phyloP scores from a whole-genome alignment of 176 grass and related monocot species.

The Oryza australiensis region DNA sequence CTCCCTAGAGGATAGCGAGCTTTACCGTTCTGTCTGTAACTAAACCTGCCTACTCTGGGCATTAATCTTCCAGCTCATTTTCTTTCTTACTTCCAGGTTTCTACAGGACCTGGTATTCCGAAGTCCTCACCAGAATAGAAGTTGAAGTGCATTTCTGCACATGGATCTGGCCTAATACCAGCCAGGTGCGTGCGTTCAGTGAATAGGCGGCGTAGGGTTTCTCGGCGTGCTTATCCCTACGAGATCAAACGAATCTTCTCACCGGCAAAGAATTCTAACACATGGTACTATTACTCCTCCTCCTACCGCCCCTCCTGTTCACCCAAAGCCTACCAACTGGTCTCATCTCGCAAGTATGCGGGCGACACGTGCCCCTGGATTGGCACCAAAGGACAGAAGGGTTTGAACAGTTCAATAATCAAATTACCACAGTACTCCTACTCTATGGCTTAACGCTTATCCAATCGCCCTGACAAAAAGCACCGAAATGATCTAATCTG shows the following conservation, averaged over 20 bases:
- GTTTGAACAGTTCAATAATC: conserved; percentile 8
- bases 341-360: not conserved
- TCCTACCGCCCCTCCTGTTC: not conserved
- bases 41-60: not conserved
- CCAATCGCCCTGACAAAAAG: not conserved
- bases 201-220: not conserved
- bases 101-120: not conserved
- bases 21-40: not conserved
- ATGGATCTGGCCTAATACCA: not conserved
- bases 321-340: not conserved
- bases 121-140: not conserved
- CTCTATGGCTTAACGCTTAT: not conserved
- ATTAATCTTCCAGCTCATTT: not conserved
- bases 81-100: not conserved
- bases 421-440: not conserved
- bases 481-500: not conserved
- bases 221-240: conserved; percentile 8
- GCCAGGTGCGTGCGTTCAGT: not conserved
- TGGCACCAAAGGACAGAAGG: not conserved
- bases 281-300: not conserved
- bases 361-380: conserved; percentile 26
- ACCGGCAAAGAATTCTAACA: not conserved
- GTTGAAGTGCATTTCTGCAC: not conserved
- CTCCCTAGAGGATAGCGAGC: not conserved
- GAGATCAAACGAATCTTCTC: not conserved